phyloP scores from a whole-genome alignment of 2,329 filamentous ascomycete species.

The Neonectria hederae region DNA sequence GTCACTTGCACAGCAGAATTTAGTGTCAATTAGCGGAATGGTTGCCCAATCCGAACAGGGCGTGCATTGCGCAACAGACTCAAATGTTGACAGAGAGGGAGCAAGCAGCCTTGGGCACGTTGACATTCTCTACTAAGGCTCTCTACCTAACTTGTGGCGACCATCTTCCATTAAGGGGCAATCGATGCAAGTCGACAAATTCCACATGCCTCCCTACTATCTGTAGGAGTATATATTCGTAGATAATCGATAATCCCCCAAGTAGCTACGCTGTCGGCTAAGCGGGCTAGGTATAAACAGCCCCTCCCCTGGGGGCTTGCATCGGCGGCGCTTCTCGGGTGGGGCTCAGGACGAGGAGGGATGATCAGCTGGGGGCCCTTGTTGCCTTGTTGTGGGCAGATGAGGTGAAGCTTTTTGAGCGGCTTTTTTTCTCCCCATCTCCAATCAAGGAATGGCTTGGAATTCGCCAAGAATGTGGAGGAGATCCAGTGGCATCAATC shows the following conservation, averaged over 20 bases:
- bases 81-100: background rate
- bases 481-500: background rate
- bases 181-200: background rate
- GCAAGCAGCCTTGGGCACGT: background rate
- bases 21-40: slow-evolving; percentile 27
- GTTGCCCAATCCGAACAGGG: slow-evolving; percentile 20
- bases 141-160: background rate
- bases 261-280: background rate
- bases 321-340: slow-evolving; percentile 12
- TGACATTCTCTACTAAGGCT: background rate
- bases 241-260: too few relatives aligned
- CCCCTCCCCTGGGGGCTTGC: background rate
- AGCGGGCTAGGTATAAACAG: background rate
- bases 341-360: slow-evolving; percentile 15
- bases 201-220: too few relatives aligned
- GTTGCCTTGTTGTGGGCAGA: slow-evolving; percentile 7
- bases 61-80: background rate
- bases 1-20: slow-evolving; percentile 32
- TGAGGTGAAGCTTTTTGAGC: slow-evolving; percentile 18
- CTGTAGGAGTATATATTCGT: too few relatives aligned
- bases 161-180: background rate
- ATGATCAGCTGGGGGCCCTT: slow-evolving; percentile 18
- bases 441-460: slow-evolving; percentile 8
- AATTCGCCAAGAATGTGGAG: slow-evolving; percentile 4
- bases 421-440: slow-evolving; percentile 11